A percentile compares a stretch with the other conserved stretches of the same genome.
Conservation (phyloP, 495 filamentous ascomycete genomes). For the Niebla homalea region DNA sequence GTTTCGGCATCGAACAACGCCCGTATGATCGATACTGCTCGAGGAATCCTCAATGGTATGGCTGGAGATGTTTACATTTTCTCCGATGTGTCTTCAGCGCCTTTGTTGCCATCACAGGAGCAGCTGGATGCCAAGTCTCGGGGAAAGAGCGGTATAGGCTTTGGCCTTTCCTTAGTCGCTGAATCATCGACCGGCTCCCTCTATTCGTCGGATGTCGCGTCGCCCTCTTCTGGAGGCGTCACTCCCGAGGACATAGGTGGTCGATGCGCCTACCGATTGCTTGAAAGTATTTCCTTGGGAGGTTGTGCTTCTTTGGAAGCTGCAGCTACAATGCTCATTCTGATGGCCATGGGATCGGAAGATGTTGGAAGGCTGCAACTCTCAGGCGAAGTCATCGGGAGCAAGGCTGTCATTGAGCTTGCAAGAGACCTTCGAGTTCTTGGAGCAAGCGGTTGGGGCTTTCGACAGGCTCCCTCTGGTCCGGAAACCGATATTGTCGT, state of each 20-base stretch:
- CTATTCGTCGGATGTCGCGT: constrained; percentile 76
- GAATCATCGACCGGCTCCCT: constrained; percentile 77
- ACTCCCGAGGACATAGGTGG: constrained; percentile 83
- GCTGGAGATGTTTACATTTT: constrained; percentile 78
- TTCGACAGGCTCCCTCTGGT: constrained; percentile 57
- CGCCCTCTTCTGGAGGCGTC: constrained; percentile 64
- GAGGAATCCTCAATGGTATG: constrained; percentile 77
- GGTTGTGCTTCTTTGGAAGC: constrained; percentile 66
- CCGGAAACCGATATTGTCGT: constrained; percentile 65
- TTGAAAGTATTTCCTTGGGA: constrained; percentile 68
- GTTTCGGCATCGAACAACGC: constrained; percentile 85
- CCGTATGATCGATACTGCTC: constrained; percentile 81
- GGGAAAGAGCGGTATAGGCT: constrained; percentile 69
- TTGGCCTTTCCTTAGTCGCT: constrained; percentile 78
- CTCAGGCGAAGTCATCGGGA: constrained; percentile 60
- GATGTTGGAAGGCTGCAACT: constrained; percentile 52
- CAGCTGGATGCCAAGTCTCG: constrained; percentile 46
- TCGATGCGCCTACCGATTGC: constrained; percentile 74
- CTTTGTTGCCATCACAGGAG: constrained; percentile 49
- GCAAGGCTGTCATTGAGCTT: constrained; percentile 62
- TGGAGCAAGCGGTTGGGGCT: constrained; percentile 74
- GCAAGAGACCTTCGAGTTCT: constrained; percentile 75
- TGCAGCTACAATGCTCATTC: constrained; percentile 54
- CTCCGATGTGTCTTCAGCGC: constrained; percentile 61
- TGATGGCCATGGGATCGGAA: constrained; percentile 92